A percentile compares a stretch with the other conserved stretches of the same genome.
Conservation (phyloP, 2,329 filamentous ascomycete species). For the Zymoseptoria ardabiliae region DNA sequence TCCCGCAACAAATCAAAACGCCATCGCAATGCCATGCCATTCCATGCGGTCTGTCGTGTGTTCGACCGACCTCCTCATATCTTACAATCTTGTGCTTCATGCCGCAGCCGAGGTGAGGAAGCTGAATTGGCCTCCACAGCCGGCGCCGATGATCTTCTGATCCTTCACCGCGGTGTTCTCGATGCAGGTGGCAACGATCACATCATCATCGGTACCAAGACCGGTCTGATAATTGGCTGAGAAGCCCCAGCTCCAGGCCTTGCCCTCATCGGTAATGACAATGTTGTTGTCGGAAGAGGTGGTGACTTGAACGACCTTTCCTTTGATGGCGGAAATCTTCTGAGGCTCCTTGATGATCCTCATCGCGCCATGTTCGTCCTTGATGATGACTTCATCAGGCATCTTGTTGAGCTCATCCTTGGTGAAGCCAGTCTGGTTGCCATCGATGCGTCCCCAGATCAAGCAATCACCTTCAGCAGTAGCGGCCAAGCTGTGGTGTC, state of each 20-base stretch:
- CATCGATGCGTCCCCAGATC: slow-evolving; percentile 55
- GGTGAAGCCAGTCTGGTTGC: slow-evolving; percentile 45
- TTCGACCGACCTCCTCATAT: neutral
- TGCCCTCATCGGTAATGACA: slow-evolving; percentile 60
- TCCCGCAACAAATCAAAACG: neutral
- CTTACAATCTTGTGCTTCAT: neutral
- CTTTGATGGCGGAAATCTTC: slow-evolving; percentile 46
- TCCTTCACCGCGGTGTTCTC: slow-evolving; percentile 77
- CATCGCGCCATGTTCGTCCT: slow-evolving; percentile 54
- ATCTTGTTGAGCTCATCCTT: slow-evolving; percentile 45
- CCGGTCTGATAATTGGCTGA: slow-evolving; percentile 74
- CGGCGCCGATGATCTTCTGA: slow-evolving; percentile 68
- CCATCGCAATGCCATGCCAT: neutral
- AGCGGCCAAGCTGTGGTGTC: slow-evolving; percentile 63
- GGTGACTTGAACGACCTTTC: slow-evolving; percentile 32
- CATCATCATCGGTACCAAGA: slow-evolving; percentile 69
- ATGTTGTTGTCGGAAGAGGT: slow-evolving; percentile 68
- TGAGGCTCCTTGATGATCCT: slow-evolving; percentile 64
- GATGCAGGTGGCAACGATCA: slow-evolving; percentile 68
- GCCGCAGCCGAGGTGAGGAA: neutral
- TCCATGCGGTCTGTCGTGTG: neutral
- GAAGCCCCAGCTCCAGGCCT: slow-evolving; percentile 74
- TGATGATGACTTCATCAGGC: slow-evolving; percentile 52
- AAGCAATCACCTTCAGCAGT: slow-evolving; percentile 46
- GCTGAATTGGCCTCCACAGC: slow-evolving; percentile 80